Conservation (phyloP, 2,329 filamentous ascomycete species). For the Fusarium sp. region DNA sequence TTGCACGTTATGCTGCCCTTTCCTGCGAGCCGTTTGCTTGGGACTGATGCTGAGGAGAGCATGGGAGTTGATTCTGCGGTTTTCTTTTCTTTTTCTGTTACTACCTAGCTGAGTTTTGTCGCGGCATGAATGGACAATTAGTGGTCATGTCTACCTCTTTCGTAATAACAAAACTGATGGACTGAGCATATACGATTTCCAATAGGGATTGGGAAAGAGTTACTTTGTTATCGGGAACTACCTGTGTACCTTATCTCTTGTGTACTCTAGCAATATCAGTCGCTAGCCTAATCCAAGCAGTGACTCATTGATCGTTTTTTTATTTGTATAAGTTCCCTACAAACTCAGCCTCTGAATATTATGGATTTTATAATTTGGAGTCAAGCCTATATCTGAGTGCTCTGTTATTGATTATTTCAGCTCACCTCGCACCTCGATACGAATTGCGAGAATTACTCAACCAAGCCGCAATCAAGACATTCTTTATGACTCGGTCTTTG, state of each 20-base stretch:
- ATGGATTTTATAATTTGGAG: background rate
- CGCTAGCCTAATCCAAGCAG: background rate
- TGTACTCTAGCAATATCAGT: background rate
- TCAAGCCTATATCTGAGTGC: background rate
- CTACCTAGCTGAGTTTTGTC: constrained; percentile 38
- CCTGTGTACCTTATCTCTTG: background rate
- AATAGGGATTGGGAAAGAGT: background rate
- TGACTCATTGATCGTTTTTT: background rate
- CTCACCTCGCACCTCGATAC: background rate
- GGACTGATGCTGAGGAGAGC: constrained; percentile 45
- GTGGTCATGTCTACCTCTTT: constrained; percentile 1
- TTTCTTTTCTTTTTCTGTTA: constrained; percentile 30
- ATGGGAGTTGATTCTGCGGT: constrained; percentile 46
- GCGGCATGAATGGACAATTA: constrained; percentile 24
- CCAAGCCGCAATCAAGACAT: background rate
- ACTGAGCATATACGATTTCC: background rate
- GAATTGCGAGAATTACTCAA: background rate
- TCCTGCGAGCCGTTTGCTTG: constrained; percentile 44
- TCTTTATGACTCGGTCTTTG: background rate
- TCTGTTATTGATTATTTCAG: background rate
- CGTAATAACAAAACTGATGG: constrained; percentile 1
- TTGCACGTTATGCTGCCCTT: constrained; percentile 45
- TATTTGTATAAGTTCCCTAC: background rate
- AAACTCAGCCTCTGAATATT: background rate
- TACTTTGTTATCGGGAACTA: background rate